Base-by-base conservation (phyloP, 1,284 basidiomycete species). In the Psilocybe mexicana region DNA sequence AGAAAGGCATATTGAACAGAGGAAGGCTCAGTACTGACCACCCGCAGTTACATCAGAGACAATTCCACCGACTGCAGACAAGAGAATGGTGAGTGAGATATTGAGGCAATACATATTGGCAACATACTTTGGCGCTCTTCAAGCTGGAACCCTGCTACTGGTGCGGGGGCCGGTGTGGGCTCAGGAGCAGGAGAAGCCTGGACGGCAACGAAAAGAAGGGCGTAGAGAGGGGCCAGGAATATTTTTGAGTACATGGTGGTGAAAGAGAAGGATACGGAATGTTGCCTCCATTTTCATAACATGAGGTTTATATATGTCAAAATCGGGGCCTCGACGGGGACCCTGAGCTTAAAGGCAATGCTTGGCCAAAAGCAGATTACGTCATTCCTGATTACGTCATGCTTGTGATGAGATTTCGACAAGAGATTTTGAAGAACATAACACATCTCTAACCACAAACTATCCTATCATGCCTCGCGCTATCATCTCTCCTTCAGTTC, bases 401-500 rank as follows among this genome's bases (percentile, higher is more conserved):
- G 30, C 14, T n/a, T 14, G 38, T n/a, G 42, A 53, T 43, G 24
- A 43, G 40, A 35, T 33, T 42, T 43, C 8, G 52, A 53, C 43
- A 44, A 43, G 23, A 30, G 36, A 24, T 48, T 55, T 48, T 40
- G 38, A 36, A 43, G 30, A 26, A 53, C 52, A 53, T 53, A 43
- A 26, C 5, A 23, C 12, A 23, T 38, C 30, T 8, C 18, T 18
- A 18, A n/a, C 43, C 52, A 44, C 43, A 53, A 35, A 53, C 42
- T 43, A n/a, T 40, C 23, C 12, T 36, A 52, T 69, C 61, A 94
- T 94, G 93, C 90, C 87, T 65, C 83, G 84, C 69, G 87, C 92
- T 18, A 94, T 96, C 74, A 92, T 96, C 72, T 87, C 93, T 7
- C 93, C 93, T 33, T 95, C 93, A 12, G 92, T 95, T 42, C 88